Evolutionary conservation across 139 green algal species (phyloP).

Genomic region (Auxenochlorella pyrenoidosa): DNA sequence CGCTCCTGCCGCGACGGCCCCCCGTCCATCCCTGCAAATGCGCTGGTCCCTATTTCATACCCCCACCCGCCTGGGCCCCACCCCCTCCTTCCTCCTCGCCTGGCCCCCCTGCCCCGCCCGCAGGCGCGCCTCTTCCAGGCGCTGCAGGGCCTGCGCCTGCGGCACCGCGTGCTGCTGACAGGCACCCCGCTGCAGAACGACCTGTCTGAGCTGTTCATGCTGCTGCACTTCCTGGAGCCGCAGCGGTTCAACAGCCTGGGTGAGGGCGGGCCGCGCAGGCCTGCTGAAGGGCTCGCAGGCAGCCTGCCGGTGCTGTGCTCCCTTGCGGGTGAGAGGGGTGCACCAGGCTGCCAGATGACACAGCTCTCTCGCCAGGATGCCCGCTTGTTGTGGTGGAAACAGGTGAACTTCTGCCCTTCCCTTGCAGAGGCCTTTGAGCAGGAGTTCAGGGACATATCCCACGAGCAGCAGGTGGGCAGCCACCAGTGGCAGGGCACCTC

Average conservation of each 20-base stretch:
- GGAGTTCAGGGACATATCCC: neutral
- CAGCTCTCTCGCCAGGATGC: too few species aligned
- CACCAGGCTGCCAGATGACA: neutral
- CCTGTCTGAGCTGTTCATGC: constrained; percentile 17
- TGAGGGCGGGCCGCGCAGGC: neutral
- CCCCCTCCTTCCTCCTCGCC: neutral
- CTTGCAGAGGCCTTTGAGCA: constrained; percentile 13
- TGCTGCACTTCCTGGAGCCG: constrained; percentile 28
- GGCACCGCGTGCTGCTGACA: constrained; percentile 20
- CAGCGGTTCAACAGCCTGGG: constrained; percentile 16
- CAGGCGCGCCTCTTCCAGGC: constrained; percentile 19
- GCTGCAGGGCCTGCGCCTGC: neutral
- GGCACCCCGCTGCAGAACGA: constrained; percentile 25
- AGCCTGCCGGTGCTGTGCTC: too few species aligned
- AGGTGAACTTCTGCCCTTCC: neutral
- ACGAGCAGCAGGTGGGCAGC: constrained; percentile 9
- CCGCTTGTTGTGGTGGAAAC: neutral
- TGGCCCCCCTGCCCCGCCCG: neutral
- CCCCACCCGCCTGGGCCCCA: too few species aligned
- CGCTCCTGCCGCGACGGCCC: too few species aligned
- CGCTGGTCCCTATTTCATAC: too few species aligned
- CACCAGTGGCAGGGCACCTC: too few species aligned
- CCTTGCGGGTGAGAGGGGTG: too few species aligned
- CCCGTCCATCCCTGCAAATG: too few species aligned
- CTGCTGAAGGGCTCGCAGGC: too few species aligned